phyloP scores from a whole-genome alignment of 768 basidiomycete species.

The Mycena venus region DNA sequence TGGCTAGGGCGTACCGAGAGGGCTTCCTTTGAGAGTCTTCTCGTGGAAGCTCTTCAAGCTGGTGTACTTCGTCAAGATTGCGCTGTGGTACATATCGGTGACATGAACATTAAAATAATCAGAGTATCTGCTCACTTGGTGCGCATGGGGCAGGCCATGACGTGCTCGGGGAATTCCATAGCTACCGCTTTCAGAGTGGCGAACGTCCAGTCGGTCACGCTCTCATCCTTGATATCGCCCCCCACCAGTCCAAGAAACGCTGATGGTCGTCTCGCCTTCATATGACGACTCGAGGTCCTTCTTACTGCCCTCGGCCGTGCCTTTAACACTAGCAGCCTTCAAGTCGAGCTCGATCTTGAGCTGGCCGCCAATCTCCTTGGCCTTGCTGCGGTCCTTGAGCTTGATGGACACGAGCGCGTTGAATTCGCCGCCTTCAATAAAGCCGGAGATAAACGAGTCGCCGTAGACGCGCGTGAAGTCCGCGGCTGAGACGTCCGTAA shows the following conservation, averaged over 20 bases:
- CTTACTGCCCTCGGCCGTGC: background rate
- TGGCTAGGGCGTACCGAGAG: background rate
- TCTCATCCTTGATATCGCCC: slow-evolving; percentile 13
- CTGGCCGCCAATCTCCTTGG: background rate
- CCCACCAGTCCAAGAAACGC: slow-evolving; percentile 7
- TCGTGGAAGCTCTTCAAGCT: slow-evolving; percentile 19
- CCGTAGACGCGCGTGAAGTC: slow-evolving; percentile 18
- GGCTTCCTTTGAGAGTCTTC: background rate
- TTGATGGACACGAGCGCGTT: slow-evolving; percentile 21
- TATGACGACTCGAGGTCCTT: background rate
- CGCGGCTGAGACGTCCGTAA: background rate
- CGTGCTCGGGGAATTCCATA: slow-evolving; percentile 14
- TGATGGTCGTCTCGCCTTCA: slow-evolving; percentile 17
- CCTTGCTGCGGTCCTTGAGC: slow-evolving; percentile 7
- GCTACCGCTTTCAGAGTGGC: slow-evolving; percentile 8
- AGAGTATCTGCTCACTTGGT: background rate
- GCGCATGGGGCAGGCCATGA: slow-evolving; percentile 12
- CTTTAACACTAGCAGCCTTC: background rate
- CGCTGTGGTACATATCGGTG: background rate
- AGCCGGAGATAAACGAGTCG: slow-evolving; percentile 17
- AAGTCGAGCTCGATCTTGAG: background rate
- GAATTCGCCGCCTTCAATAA: slow-evolving; percentile 22
- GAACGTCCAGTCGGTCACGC: slow-evolving; percentile 7
- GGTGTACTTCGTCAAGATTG: slow-evolving; percentile 23
- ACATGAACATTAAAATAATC: background rate